Evolutionary conservation across 805 yeast genomes (phyloP), one percentile per base, ranked within the genome.

Genomic region (Lachancea sp.): DNA sequence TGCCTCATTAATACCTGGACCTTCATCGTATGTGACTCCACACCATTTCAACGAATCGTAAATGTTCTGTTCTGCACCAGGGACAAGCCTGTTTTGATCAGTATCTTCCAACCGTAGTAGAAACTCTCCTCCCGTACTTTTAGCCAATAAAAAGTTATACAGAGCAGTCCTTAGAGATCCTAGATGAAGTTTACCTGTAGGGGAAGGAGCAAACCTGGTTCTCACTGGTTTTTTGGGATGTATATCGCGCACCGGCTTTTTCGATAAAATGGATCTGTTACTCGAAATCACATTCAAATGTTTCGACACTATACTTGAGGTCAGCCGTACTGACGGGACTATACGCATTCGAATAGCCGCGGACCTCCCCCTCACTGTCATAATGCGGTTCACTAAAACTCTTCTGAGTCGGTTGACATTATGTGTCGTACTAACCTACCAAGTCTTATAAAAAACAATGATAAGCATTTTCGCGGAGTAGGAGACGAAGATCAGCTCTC

Each of bases 121-220:
- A 53, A 92, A 92, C 51, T 76, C 74, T 0, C 98, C 98, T 0
- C 76, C 75, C 0, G 96, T 86, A 40, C 74, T 70, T 51, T 69
- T 77, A 0, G 98, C 97, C 12, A 85, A 64, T 13, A 92, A 61
- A 53, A 80, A 92, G 60, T 92, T 92, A 63, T 87, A 92, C 15
- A 92, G 62, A 0, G 97, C 97, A 0, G 99, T 92, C 58, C 99
- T 67, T 34, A 92, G 58, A 0, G 97, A 89, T 0, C 99, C 99
- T 44, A 92, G 59, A 58, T 92, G 99, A n/a, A 92, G 68, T 46
- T 76, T 76, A 0, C 99, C 99, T 0, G 99, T 92, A 1, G 99
- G 99, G 2, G 97, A 88, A 0, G 99, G 98, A 0, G 99, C 99
- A 63, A 92, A 92, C 48, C 99, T 66, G 1, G 97, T 85, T 48